Percentiles rank a stretch among this genome's conserved stretches.
phyloP scores from a whole-genome alignment of 768 basidiomycete species.

The Hebeloma cylindrosporum region DNA sequence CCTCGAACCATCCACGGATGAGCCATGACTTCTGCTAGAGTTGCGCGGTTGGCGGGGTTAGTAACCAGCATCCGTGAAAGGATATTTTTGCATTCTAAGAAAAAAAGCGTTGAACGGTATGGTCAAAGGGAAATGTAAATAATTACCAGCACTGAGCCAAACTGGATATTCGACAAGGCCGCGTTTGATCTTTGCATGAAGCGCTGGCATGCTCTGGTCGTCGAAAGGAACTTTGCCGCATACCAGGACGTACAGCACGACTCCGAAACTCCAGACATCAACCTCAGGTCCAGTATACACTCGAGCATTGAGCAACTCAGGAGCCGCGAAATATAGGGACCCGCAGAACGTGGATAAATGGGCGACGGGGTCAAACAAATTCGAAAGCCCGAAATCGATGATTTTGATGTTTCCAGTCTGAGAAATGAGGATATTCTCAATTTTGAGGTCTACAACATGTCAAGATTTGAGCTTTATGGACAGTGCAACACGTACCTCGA shows the following conservation, averaged over 20 bases:
- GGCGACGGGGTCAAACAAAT: slow-evolving; percentile 79
- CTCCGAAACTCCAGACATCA: slow-evolving; percentile 98
- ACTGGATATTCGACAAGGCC: slow-evolving; percentile 96
- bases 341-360: slow-evolving; percentile 97
- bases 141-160: slow-evolving; percentile 89
- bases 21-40: slow-evolving; percentile 78
- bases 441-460: slow-evolving; percentile 84
- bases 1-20: slow-evolving; percentile 95
- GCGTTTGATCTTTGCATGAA: slow-evolving; percentile 98
- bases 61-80: slow-evolving; percentile 96
- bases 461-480: too few relatives aligned
- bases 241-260: slow-evolving; percentile 95
- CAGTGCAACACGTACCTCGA: too few relatives aligned
- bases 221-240: slow-evolving; percentile 99
- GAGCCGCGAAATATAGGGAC: slow-evolving; percentile 97
- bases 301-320: slow-evolving; percentile 94
- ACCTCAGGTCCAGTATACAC: slow-evolving; percentile 98
- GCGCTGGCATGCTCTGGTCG: slow-evolving; percentile 98
- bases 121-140: slow-evolving; percentile 3
- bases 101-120: too few relatives aligned
- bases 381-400: slow-evolving; percentile 98
- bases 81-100: slow-evolving; percentile 92
- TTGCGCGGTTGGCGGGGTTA: slow-evolving; percentile 80
- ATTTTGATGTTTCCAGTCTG: slow-evolving; percentile 99
- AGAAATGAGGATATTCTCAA: slow-evolving; percentile 99